Conservation (phyloP, 805 yeast species). For the Cyberlindnera suaveolens region DNA sequence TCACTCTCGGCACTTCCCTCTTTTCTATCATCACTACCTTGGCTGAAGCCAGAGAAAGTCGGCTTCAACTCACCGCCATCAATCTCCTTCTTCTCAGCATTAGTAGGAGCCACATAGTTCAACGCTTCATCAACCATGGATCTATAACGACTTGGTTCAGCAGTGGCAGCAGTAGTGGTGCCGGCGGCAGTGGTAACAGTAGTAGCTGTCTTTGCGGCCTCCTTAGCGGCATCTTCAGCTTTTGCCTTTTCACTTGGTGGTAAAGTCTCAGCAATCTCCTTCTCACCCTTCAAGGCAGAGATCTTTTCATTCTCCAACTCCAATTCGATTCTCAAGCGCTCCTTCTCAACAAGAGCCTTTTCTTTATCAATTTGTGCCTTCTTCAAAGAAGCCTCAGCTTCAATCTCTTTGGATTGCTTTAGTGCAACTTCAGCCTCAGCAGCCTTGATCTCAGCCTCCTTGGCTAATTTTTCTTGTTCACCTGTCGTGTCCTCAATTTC, state of each 20-base stretch:
- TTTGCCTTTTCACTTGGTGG: conserved; percentile 21
- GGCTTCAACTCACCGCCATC: conserved; percentile 23
- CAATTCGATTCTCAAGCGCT: conserved; percentile 28
- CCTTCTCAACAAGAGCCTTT: conserved; percentile 31
- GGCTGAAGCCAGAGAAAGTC: conserved; percentile 40
- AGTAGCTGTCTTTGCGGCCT: neutral
- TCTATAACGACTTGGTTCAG: conserved; percentile 6
- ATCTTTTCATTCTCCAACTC: conserved; percentile 32
- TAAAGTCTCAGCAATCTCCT: conserved; percentile 32
- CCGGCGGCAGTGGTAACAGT: conserved; percentile 2
- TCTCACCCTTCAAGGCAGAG: conserved; percentile 30
- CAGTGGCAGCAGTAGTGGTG: neutral
- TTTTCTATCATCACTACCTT: conserved; percentile 32
- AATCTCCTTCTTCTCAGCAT: conserved; percentile 4
- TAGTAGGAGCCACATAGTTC: conserved; percentile 7
- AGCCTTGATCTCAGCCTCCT: conserved; percentile 25
- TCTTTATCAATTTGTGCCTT: conserved; percentile 32
- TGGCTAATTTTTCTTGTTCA: conserved; percentile 27
- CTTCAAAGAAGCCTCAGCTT: conserved; percentile 30
- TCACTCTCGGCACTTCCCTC: conserved; percentile 13
- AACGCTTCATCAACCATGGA: conserved; percentile 20
- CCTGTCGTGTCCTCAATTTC: conserved; percentile 26
- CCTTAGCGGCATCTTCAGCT: conserved; percentile 3
- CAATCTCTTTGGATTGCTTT: conserved; percentile 30
- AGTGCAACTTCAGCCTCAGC: conserved; percentile 28